Percentiles rank a stretch among this genome's conserved stretches.
Conservation (phyloP, 2,329 filamentous ascomycete genomes). For the Neofusicoccum parvum region DNA sequence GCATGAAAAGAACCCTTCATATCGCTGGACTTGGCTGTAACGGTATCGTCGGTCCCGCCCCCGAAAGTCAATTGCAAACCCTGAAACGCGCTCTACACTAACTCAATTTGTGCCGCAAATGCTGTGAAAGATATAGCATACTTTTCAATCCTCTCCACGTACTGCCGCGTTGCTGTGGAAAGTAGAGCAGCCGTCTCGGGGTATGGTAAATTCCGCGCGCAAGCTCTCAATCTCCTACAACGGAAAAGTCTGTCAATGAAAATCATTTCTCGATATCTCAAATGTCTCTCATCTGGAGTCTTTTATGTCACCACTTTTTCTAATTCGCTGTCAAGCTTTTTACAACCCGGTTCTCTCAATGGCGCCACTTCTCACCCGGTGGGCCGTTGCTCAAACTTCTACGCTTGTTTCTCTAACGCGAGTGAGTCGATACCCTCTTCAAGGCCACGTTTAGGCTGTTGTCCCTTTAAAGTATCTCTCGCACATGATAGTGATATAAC, state of each 20-base stretch:
- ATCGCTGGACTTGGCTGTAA: not conserved
- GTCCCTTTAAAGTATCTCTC: not conserved
- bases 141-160: not conserved
- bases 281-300: not conserved
- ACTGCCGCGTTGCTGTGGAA: not conserved
- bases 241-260: not conserved
- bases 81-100: not conserved
- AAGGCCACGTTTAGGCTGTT: not conserved
- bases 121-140: not conserved
- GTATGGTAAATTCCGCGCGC: not conserved
- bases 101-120: not conserved
- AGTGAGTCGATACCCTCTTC: not conserved
- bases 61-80: not conserved
- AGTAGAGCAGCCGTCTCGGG: not conserved
- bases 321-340: not conserved
- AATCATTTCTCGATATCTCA: not conserved
- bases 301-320: not conserved
- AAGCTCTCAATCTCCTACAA: not conserved
- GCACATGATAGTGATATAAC: not conserved
- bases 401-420: slow-evolving; percentile 1
- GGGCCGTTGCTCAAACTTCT: not conserved
- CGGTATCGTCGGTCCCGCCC: not conserved
- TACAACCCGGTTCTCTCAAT: not conserved
- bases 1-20: not conserved
- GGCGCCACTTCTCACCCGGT: slow-evolving; percentile 6